A percentile compares a stretch with the other conserved stretches of the same genome.
Conservation (phyloP, 1,284 basidiomycete species). For the Cystobasidiaceae sp. region DNA sequence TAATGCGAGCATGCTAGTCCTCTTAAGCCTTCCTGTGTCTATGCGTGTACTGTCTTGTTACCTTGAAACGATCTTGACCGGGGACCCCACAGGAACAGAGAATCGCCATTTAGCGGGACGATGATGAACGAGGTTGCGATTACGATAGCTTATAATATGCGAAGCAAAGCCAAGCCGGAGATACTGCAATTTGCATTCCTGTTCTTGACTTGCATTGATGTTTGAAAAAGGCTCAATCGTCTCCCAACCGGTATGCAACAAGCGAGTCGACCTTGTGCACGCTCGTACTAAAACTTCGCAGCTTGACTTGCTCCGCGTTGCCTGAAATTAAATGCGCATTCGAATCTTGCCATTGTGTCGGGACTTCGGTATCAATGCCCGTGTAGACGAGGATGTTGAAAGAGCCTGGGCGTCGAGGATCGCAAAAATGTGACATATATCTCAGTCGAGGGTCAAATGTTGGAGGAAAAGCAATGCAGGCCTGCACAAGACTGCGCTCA, state of each 20-base stretch:
- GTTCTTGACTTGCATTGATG: too few relatives aligned
- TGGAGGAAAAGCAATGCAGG: neutral
- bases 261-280: constrained; percentile 49
- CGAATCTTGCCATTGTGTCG: constrained; percentile 89
- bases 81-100: too few relatives aligned
- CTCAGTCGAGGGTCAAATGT: neutral
- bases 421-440: too few relatives aligned
- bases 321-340: constrained; percentile 92
- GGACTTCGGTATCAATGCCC: constrained; percentile 70
- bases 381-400: constrained; percentile 96
- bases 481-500: constrained; percentile 50
- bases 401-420: constrained; percentile 47
- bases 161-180: too few relatives aligned
- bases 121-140: too few relatives aligned
- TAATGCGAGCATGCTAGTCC: too few relatives aligned
- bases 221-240: constrained; percentile 37
- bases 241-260: constrained; percentile 48
- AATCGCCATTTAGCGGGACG: too few relatives aligned
- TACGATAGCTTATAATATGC: too few relatives aligned
- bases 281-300: constrained; percentile 49
- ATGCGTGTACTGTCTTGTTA: too few relatives aligned
- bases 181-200: too few relatives aligned
- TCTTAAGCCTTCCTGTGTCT: too few relatives aligned
- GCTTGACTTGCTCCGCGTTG: constrained; percentile 46
- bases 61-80: too few relatives aligned